These are phyloP conservation scores for Lecanosticta acicola DNA, from an alignment of 2,329 filamentous ascomycete genomes.

Conservation along the genomic window DNA sequence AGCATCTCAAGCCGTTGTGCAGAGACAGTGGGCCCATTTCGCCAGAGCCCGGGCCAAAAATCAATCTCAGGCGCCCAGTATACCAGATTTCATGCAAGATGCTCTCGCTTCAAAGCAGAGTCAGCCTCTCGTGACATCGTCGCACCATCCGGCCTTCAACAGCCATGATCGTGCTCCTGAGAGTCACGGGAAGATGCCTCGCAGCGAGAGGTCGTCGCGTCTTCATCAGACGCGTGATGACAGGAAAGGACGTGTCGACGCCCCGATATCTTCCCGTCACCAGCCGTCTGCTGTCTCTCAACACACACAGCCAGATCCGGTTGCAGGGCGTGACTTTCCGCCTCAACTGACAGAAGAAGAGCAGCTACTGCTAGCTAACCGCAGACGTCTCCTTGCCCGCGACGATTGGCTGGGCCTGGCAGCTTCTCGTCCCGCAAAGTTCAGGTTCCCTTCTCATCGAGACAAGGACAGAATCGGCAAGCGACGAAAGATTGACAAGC, in stretches of 20 bases:
- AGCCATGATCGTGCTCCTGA: background rate
- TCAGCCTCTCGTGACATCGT: background rate
- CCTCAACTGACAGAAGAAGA: conserved; percentile 12
- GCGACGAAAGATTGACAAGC: conserved; percentile 24
- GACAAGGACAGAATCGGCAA: conserved; percentile 27
- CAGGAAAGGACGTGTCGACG: too few relatives aligned
- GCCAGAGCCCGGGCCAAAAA: conserved; percentile 34
- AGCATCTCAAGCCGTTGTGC: conserved; percentile 32
- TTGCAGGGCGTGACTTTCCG: too few relatives aligned
- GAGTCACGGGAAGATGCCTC: background rate
- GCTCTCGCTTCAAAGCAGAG: conserved; percentile 7
- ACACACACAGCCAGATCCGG: background rate
- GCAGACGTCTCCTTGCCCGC: conserved; percentile 24
- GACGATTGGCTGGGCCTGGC: conserved; percentile 31
- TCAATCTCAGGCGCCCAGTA: conserved; percentile 10
- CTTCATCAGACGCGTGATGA: background rate
- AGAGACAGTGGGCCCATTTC: conserved; percentile 45
- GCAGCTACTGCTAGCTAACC: conserved; percentile 16
- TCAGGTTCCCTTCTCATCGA: conserved; percentile 18
- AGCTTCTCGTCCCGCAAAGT: conserved; percentile 21
- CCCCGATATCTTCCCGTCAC: too few relatives aligned
- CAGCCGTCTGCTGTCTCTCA: too few relatives aligned
- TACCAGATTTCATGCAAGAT: conserved; percentile 11
- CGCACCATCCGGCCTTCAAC: background rate
- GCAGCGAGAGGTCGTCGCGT: background rate